Base-by-base conservation (phyloP, 345 rosid species). In the Garcia nutans region DNA sequence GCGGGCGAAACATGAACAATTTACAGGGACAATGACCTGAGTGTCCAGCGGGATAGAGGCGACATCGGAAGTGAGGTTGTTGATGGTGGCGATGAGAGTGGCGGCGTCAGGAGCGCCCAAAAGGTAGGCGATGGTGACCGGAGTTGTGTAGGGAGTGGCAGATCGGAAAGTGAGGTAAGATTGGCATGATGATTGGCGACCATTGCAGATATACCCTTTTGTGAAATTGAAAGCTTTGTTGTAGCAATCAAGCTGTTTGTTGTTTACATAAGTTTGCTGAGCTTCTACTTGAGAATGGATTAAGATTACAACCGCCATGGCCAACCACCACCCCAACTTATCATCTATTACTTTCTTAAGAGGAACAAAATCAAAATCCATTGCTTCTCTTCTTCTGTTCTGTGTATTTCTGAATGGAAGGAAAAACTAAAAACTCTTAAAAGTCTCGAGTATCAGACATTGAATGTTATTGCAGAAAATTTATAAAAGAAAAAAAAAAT, bases 141-240 rank as follows among this genome's bases (percentile, higher is more conserved):
- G 79, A 20, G 91, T 59, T 71, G 22, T 37, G 85, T 91, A 90
- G 61, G 75, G 73, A 37, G 85, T 80, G 16, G 71, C 76, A 20
- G 98, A 77, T 63, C 96, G 83, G 89, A 91, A 95, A 80, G 96
- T 93, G 64, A 95, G 83, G 78, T 88, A 93, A 23, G 96, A 86
- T 28, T 74, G 88, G 78, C 99, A 95, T 3, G 92, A 77, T 28
- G 65, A 1, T 37, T 10, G 55, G 10, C 73, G 76, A 56, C 86
- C 89, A 74, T 84, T 93, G 84, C 95, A 91, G 10, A 37, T 9
- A 76, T 23, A 87, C 10, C 97, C 94, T 65, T 63, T 54, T 59
- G 97, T 92, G 78, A 75, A 78, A 77, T 87, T 19, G 82, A 54
- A 73, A 16, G 31, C 8, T 11, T 16, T 6, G 79, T 66, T 0